Evolutionary conservation across 108 stramenopile genomes (phyloP), one percentile per base, ranked within the genome.

Genomic region (Chaetoceros muelleri): DNA sequence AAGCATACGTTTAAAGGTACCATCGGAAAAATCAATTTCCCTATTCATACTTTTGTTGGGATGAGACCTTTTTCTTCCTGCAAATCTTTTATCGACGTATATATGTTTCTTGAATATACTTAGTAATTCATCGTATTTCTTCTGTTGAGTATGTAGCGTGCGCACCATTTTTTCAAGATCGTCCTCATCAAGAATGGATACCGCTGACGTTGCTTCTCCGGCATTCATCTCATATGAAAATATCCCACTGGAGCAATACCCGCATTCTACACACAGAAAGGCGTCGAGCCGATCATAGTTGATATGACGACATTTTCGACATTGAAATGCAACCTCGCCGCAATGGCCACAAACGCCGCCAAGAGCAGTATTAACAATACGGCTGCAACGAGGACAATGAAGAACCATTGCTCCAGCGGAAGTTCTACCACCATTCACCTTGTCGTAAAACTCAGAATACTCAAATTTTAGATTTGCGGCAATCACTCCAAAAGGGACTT

Each of bases 181-280:
- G 16, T 84, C 70, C 31, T 87, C 86, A 53, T 74, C 69, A 17
- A 67, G 46, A 52, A 92, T 80, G 2, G 86, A 81, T 46, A 82
- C 67, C 8, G 90, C 84, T 66, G 81, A 87, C 17, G 84, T 73
- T 28, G 84, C 86, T 28, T 85, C 71, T 19, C 73, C 85, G n/a
- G 75, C 72, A 59, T 55, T 76, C n/a, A 87, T 22, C 30, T 78
- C 76, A 23, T 67, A 74, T 34, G 67, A 58, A 60, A 98, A 95
- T 22, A 61, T 72, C 30, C 83, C 97, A 47, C 82, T 76, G 10
- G 89, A 65, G 56, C 94, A 96, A 67, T 95, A 95, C 3, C 97
- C 97, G 62, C 97, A 98, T 66, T 96, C 97, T 22, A 92, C 93
- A 53, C 97, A 98, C 8, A 98, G 62, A 55, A 98, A 96, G 26